Evolutionary conservation across 192 early-diverging fungal genomes (phyloP), one percentile per base, ranked within the genome.

Genomic region (Gamsiella multidivaricata): DNA sequence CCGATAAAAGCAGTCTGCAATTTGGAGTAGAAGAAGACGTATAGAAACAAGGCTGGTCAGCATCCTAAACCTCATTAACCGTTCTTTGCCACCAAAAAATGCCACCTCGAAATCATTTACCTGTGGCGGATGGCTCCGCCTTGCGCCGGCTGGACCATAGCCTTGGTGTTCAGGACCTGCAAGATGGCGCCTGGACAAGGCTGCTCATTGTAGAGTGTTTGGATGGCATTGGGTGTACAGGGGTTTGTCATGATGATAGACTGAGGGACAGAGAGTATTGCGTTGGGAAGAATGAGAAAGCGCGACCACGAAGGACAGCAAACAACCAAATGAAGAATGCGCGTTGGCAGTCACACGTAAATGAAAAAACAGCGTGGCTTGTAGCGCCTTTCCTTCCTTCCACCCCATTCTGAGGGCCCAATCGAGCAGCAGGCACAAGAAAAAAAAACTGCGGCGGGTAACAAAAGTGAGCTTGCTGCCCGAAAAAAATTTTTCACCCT

Each of bases 1-100:
- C 92, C 9, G 89, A 91, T 22, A 93, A 67, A 2, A 93, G 76
- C 10, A 89, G 45, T 59, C 91, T 89, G 60, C 51, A 22, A 18
- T 20, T 28, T 37, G 26, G 37, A 33, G 20, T n/a, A n/a, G n/a
- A 36, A 26, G 26, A 14, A 34, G 32, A 41, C n/a, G 15, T 20
- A 29, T 34, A 37, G 8, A 9, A 25, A 31, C 45, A 45, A 28
- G 45, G 20, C 11, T 29, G 8, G 43, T 61, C 45, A 20, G 32
- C 2, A 56, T 26, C 6, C 18, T 43, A 20, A n/a, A n/a, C 18
- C 32, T 50, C 25, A 1, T 51, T 34, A 25, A 36, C 49, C 29
- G 4, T n/a, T 6, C 15, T 54, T 68, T 55, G 43, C 63, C 61
- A 59, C 67, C 49, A 70, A 60, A 32, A 49, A 43, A 18, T 33